Base-by-base conservation (phyloP, 108 stramenopile species). In the Stephanodiscus minutulus region DNA sequence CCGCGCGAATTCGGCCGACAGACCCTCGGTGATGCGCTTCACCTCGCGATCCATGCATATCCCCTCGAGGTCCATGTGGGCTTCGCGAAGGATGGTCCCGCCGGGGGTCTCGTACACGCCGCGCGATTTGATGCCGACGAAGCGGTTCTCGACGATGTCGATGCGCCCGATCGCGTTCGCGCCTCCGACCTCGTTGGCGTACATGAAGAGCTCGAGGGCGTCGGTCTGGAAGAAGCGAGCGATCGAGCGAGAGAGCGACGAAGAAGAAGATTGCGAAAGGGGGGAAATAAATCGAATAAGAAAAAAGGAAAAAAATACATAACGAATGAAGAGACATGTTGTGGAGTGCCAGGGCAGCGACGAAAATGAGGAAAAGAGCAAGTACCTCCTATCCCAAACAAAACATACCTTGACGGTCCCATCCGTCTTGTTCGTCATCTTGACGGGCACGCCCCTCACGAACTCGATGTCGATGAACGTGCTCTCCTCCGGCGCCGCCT, bases 31-130 rank as follows among this genome's bases (percentile, higher is more conserved):
- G 73, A 99, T 94, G 55, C 98, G 96, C 83, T 98, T 91, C 64
- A 99, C 98, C 81, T 98, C 98, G 33, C 97, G 91, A 87, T 98
- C 98, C 83, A 98, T 92, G 86, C 91, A 92, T 31, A 98, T 88
- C 31, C 96, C 95, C 82, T 96, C 93, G 47, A 95, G 86, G 81
- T 98, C 98, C 83, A 98, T 83, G 88, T 99, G 98, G 6, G 98
- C 98, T 7, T 70, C 84, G 22, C 96, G 90, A 66, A 99, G 89
- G 39, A 99, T 82, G 70, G 97, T 97, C 2, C 98, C 98, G 25
- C 92, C 98, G 44, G 98, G 98, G 10, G 98, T 99, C 80, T 99
- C 98, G 87, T 99, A 99, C 46, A 97, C 91, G 47, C 98, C 98
- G 39, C 98, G 96, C 59, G 93, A 95, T 91, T 99, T 99, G 87